Percentiles rank a stretch among this genome's conserved stretches.
Conservation (phyloP, 2,329 filamentous ascomycete genomes). For the Blumeria graminis region DNA sequence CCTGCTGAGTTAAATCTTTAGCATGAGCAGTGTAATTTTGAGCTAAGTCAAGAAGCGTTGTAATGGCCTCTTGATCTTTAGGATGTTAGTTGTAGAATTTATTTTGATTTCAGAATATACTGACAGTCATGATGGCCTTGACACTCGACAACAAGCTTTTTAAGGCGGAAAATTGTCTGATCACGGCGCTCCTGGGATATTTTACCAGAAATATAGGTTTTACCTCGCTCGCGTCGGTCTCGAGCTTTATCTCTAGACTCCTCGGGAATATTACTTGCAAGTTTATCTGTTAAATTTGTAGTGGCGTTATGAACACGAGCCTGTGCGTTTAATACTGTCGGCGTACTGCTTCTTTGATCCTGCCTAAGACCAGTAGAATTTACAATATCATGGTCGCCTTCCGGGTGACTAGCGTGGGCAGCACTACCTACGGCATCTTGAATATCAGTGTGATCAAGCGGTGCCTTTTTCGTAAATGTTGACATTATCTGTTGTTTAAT, state of each 20-base stretch:
- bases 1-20: constrained; percentile 36
- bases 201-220: constrained; percentile 63
- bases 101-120: constrained; percentile 10
- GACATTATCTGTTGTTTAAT: constrained; percentile 37
- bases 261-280: constrained; percentile 38
- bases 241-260: constrained; percentile 29
- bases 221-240: constrained; percentile 28
- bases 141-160: constrained; percentile 95
- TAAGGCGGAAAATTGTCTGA: constrained; percentile 74
- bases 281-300: constrained; percentile 26
- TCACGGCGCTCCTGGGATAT: constrained; percentile 82
- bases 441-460: constrained; percentile 7
- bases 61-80: constrained; percentile 60
- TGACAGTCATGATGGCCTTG: constrained; percentile 78
- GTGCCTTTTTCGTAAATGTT: not conserved
- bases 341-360: constrained; percentile 20
- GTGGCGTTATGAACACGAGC: constrained; percentile 18
- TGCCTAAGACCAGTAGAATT: constrained; percentile 25
- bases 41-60: constrained; percentile 61
- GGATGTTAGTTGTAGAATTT: constrained; percentile 10
- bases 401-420: constrained; percentile 29
- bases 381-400: constrained; percentile 26
- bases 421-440: constrained; percentile 34
- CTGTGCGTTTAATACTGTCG: constrained; percentile 26
- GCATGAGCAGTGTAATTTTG: constrained; percentile 66